Percentiles rank a stretch among this genome's conserved stretches.
Conservation (phyloP, 2,329 filamentous ascomycete genomes). For the Alternaria sp. region DNA sequence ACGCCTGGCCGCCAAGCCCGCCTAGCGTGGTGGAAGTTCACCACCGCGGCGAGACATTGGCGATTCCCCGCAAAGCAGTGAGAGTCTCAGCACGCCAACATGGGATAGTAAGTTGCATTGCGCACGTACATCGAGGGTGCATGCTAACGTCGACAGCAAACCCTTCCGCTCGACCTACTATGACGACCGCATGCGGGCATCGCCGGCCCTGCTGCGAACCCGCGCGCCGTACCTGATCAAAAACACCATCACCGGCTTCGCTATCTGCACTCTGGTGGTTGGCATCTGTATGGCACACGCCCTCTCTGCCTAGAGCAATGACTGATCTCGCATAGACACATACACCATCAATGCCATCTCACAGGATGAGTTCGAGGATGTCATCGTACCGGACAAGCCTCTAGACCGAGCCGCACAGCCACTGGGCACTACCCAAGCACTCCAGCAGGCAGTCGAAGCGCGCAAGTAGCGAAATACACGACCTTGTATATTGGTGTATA, state of each 20-base stretch:
- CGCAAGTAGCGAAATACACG: constrained; percentile 26
- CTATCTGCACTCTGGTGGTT: constrained; percentile 75
- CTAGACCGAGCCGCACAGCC: constrained; percentile 50
- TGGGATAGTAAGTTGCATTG: constrained; percentile 42
- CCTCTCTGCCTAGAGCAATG: background rate
- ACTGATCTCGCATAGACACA: constrained; percentile 57
- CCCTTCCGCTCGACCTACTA: constrained; percentile 82
- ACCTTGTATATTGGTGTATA: constrained; percentile 34
- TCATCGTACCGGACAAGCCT: constrained; percentile 82
- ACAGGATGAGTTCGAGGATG: constrained; percentile 96
- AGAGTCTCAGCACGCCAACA: constrained; percentile 33
- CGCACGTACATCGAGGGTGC: background rate
- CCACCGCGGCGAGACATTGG: constrained; percentile 23
- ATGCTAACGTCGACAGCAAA: constrained; percentile 33
- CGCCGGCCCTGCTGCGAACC: constrained; percentile 87
- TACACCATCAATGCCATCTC: constrained; percentile 84
- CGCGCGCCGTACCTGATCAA: constrained; percentile 90
- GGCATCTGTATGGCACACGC: constrained; percentile 72
- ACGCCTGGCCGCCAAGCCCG: constrained; percentile 18
- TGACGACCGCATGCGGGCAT: constrained; percentile 83
- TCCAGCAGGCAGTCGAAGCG: constrained; percentile 40
- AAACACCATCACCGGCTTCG: constrained; percentile 82
- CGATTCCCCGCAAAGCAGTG: constrained; percentile 24
- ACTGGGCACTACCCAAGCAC: constrained; percentile 35
- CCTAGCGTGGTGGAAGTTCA: constrained; percentile 25